Evolutionary conservation across 805 yeast species (phyloP), one percentile per base, ranked within the genome.

Genomic region (Saccharomyces jurei): DNA sequence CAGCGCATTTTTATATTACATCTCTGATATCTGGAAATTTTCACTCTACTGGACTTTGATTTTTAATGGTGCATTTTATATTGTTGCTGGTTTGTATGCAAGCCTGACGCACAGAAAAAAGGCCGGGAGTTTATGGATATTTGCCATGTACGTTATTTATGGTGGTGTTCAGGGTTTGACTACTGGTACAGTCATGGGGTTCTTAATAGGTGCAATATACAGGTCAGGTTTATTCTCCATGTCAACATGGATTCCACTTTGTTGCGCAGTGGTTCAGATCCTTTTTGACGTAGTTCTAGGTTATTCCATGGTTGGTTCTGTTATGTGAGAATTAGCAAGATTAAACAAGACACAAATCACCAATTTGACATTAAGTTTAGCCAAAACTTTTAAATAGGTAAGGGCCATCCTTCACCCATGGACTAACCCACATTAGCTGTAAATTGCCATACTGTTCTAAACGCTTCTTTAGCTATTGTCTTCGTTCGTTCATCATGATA

Each of bases 231-330:
- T 86, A 26, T 82, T 92, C 62, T 80, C 86, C 25, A 88, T 94
- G 95, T 85, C 95, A 11, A 88, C 97, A 0, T 92, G 99, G 99
- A 82, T 92, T 6, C 98, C 99, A 0, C 78, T 92, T 60, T 79
- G 86, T 53, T 88, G 91, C 82, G 95, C 83, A 0, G 69, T 86
- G 2, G 79, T 86, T 4, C 83, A 82, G 60, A 76, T 87, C 5
- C 65, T 89, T 47, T 87, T 80, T 68, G 81, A 86, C 64, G 77
- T 89, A 36, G 74, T 85, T 32, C 78, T 84, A 8, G 78, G 69
- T 53, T 63, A 59, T 50, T 52, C 64, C 6, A 56, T 64, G 52
- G 51, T 61, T 2, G 66, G 65, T 21, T 50, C 57, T 14, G 52
- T 63, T 21, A 57, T 64, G 56, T 67, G 51, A 56, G 17, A 17